Conservation (phyloP, 2,329 filamentous ascomycete species). For the Cladophialophora carrionii region DNA sequence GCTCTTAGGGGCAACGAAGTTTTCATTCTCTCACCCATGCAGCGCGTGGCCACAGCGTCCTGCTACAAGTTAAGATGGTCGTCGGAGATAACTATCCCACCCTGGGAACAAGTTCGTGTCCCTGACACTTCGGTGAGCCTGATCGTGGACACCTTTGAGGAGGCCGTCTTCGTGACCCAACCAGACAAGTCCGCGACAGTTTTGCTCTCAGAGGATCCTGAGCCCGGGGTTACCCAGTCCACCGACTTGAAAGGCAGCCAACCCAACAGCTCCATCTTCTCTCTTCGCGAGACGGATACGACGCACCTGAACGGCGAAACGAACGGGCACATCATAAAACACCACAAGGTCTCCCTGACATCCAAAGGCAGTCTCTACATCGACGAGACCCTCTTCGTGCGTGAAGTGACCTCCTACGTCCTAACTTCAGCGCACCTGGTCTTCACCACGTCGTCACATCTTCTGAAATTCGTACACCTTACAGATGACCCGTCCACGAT, state of each 20-base stretch:
- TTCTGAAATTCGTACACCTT: slow-evolving; percentile 92
- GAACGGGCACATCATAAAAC: slow-evolving; percentile 20
- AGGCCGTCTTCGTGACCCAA: slow-evolving; percentile 25
- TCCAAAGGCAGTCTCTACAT: slow-evolving; percentile 77
- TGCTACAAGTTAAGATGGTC: slow-evolving; percentile 23
- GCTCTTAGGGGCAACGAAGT: slow-evolving; percentile 51
- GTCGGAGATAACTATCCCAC: neutral
- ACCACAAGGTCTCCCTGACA: slow-evolving; percentile 63
- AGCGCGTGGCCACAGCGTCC: slow-evolving; percentile 43
- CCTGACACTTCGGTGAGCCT: slow-evolving; percentile 22
- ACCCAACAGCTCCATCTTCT: slow-evolving; percentile 28
- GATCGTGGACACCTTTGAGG: slow-evolving; percentile 25
- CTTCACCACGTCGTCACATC: slow-evolving; percentile 87
- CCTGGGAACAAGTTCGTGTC: slow-evolving; percentile 18
- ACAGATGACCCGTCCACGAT: slow-evolving; percentile 42
- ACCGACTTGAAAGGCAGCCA: slow-evolving; percentile 15
- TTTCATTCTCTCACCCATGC: slow-evolving; percentile 47
- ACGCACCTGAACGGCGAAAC: slow-evolving; percentile 5
- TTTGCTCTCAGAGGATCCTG: slow-evolving; percentile 7
- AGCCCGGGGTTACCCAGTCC: neutral
- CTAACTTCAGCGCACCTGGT: slow-evolving; percentile 81
- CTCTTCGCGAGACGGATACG: neutral
- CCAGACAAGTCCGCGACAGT: slow-evolving; percentile 17
- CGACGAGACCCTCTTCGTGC: slow-evolving; percentile 71
- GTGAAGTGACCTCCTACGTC: slow-evolving; percentile 90